Conservation (phyloP, 768 basidiomycete species). For the Amanita pallidorosea region DNA sequence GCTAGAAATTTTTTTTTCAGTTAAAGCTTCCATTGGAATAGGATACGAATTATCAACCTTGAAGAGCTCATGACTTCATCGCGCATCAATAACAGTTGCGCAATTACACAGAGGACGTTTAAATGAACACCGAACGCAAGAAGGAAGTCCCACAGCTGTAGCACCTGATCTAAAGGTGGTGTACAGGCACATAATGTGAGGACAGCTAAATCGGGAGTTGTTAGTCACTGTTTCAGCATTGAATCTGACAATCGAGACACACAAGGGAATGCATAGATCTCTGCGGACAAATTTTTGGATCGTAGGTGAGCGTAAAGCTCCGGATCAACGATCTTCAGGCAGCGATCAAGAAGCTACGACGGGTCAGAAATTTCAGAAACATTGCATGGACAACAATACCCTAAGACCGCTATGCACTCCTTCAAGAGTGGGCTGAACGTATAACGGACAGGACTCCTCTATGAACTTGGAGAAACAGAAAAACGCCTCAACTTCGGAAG, state of each 20-base stretch:
- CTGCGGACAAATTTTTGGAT: conserved; percentile 87
- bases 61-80: conserved; percentile 82
- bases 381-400: conserved; percentile 29
- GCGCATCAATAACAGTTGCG: conserved; percentile 83
- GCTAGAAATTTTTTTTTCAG: conserved; percentile 25
- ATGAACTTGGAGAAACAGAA: conserved; percentile 96
- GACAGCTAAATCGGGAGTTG: conserved; percentile 44
- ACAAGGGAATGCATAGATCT: conserved; percentile 98
- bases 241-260: conserved; percentile 17
- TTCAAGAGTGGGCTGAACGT: conserved; percentile 91
- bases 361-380: background rate
- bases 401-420: conserved; percentile 93
- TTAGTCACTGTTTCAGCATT: background rate
- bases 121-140: conserved; percentile 94
- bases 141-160: conserved; percentile 95
- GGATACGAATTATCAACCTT: conserved; percentile 41
- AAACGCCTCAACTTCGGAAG: conserved; percentile 97
- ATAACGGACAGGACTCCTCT: conserved; percentile 89
- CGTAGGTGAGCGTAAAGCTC: conserved; percentile 74
- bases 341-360: conserved; percentile 78
- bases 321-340: conserved; percentile 84
- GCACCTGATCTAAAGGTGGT: conserved; percentile 89
- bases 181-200: conserved; percentile 95
- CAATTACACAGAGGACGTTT: conserved; percentile 94
- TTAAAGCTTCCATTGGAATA: conserved; percentile 1